A percentile compares a stretch with the other conserved stretches of the same genome.
These are phyloP conservation scores for Dioszegia hungarica DNA, from an alignment of 768 basidiomycete species.

Conservation along the genomic window DNA sequence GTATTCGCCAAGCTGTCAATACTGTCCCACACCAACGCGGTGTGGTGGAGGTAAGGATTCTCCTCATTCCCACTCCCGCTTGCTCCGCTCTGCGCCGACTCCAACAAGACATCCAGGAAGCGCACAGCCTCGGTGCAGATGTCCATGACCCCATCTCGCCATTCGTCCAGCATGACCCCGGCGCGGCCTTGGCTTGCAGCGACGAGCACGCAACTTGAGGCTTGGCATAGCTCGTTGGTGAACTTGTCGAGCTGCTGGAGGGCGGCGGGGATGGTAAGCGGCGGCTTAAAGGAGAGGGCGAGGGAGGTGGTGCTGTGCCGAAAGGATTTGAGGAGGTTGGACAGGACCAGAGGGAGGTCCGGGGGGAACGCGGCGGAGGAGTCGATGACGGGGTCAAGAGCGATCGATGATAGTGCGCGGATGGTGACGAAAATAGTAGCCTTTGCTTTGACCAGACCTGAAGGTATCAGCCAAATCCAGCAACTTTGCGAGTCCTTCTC, in stretches of 20 bases:
- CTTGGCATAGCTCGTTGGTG: conserved; percentile 14
- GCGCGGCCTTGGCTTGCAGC: neutral
- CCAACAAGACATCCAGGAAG: conserved; percentile 13
- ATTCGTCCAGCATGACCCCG: conserved; percentile 22
- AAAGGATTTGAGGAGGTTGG: conserved; percentile 15
- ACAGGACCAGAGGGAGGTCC: conserved; percentile 15
- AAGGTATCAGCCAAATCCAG: too few relatives aligned
- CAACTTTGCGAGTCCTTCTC: too few relatives aligned
- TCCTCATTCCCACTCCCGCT: neutral
- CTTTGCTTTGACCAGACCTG: too few relatives aligned
- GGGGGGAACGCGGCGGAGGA: neutral
- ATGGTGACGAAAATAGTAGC: neutral
- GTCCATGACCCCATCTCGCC: conserved; percentile 17
- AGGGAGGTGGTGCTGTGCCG: conserved; percentile 27
- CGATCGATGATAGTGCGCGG: neutral
- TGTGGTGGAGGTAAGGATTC: conserved; percentile 27
- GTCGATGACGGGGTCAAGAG: neutral
- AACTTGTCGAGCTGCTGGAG: conserved; percentile 29
- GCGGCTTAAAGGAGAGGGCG: conserved; percentile 36
- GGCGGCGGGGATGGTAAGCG: conserved; percentile 30
- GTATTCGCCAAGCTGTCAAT: conserved; percentile 16
- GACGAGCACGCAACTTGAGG: conserved; percentile 26
- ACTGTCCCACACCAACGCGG: conserved; percentile 38
- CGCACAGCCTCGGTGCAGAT: conserved; percentile 13
- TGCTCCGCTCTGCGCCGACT: neutral